Base-by-base conservation (phyloP, 495 filamentous ascomycete genomes). In the Rostrohypoxylon terebratum region DNA sequence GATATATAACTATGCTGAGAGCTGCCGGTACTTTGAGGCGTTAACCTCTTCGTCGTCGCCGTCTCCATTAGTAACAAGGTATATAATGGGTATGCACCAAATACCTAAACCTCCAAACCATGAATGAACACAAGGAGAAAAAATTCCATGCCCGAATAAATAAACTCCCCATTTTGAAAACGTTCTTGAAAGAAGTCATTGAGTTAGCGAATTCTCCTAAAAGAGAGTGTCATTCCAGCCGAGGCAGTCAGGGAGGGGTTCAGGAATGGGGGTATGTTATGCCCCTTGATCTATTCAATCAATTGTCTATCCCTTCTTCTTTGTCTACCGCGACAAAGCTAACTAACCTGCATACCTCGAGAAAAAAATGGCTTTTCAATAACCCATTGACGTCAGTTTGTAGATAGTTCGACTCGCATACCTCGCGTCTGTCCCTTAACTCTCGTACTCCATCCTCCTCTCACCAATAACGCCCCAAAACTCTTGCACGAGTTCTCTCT, bases 401-500 rank as follows among this genome's bases (percentile, higher is more conserved):
- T 71, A 34, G 55, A 59, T 55, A 59, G 16, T 6, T 42, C 25
- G 44, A 23, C 44, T 51, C n/a, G 20, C 18, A 51, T 53, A 47
- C 3, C 7, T n/a, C 34, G 9, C 14, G 53, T 7, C n/a, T 20
- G 6, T 23, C n/a, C 16, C 21, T 60, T 57, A 83, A 42, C 66
- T 73, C n/a, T 77, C 70, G 61, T 90, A 90, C 61, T 89, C 84
- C 75, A 90, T 80, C 64, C 70, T 81, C 18, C 87, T 86, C 25
- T 83, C 73, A 1, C 88, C 83, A 47, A 86, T 55, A 14, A 78
- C 76, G n/a, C 47, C 33, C 94, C 94, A 97, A 72, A 97, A 93
- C 81, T 97, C 92, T 79, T 93, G 87, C 1, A 96, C 86, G 13
- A 97, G 74, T 79, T 89, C 87, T 81, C 87, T 89, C 81, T 94